Evolutionary conservation across 805 yeast genomes (phyloP).

Genomic region (Saturnispora hagleri): DNA sequence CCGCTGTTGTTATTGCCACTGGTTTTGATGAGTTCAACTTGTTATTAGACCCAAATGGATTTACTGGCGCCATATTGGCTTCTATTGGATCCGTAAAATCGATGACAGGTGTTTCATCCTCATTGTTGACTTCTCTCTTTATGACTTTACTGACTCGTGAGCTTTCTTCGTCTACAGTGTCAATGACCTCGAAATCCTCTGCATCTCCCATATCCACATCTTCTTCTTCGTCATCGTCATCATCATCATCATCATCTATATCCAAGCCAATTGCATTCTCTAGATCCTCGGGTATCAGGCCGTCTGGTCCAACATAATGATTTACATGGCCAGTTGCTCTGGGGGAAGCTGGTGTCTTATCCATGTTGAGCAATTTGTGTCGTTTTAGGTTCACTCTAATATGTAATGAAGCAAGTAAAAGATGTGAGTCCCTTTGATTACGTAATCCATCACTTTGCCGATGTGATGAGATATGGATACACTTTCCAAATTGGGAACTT

Average conservation of each 20-base stretch:
- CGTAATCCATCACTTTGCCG: background rate
- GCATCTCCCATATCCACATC: conserved; percentile 2
- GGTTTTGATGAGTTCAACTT: conserved; percentile 20
- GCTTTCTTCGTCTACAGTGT: conserved; percentile 1
- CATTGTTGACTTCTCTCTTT: conserved; percentile 13
- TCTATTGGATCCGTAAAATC: conserved; percentile 19
- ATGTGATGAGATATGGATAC: background rate
- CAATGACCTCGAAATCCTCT: conserved; percentile 12
- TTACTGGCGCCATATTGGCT: conserved; percentile 16
- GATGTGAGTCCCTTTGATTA: background rate
- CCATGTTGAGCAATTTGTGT: background rate
- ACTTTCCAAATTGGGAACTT: background rate
- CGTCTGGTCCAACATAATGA: background rate
- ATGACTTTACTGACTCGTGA: conserved; percentile 1
- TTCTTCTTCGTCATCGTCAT: background rate
- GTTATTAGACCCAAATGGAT: conserved; percentile 24
- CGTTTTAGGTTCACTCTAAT: background rate
- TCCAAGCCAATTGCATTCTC: conserved; percentile 10
- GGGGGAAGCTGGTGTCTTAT: background rate
- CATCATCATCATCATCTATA: background rate
- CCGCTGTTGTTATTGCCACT: conserved; percentile 10
- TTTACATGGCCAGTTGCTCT: background rate
- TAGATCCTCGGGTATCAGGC: conserved; percentile 7
- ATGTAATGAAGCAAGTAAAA: background rate
- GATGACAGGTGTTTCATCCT: conserved; percentile 8